These are phyloP conservation scores for Agrostemma githago DNA, from an alignment of 148 eudicot species.

Conservation along the genomic window DNA sequence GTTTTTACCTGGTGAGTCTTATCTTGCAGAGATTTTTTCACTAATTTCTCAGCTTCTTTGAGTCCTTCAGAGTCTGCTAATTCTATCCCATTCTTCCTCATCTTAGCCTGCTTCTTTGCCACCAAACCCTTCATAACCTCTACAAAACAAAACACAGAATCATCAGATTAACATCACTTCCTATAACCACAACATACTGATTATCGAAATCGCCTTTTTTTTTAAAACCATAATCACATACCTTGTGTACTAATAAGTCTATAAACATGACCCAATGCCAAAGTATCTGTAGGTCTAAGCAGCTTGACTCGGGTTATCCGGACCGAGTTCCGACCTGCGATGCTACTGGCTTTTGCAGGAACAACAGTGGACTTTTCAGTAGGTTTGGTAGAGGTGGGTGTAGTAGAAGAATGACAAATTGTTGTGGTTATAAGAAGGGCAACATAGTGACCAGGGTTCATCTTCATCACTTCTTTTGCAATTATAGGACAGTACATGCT, in stretches of 20 bases:
- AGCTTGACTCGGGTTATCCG: constrained; percentile 77
- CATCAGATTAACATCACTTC: not conserved
- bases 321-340: constrained; percentile 33
- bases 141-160: constrained; percentile 26
- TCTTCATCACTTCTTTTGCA: constrained; percentile 71
- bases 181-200: not conserved
- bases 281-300: constrained; percentile 70
- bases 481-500: constrained; percentile 49
- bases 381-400: constrained; percentile 5
- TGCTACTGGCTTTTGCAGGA: constrained; percentile 7
- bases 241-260: constrained; percentile 87
- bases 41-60: constrained; percentile 38
- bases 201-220: not conserved
- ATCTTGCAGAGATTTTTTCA: constrained; percentile 44
- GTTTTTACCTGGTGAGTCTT: constrained; percentile 47
- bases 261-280: constrained; percentile 80
- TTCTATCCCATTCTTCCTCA: constrained; percentile 56
- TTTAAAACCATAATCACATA: constrained; percentile 19
- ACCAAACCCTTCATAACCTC: constrained; percentile 91
- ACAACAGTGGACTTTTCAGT: constrained; percentile 13
- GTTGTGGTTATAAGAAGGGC: constrained; percentile 91
- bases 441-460: constrained; percentile 85
- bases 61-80: constrained; percentile 36
- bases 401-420: constrained; percentile 29
- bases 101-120: constrained; percentile 80